A percentile compares a stretch with the other conserved stretches of the same genome.
These are phyloP conservation scores for Fraxinus platypoda DNA, from an alignment of 305 asterid species.

Conservation along the genomic window DNA sequence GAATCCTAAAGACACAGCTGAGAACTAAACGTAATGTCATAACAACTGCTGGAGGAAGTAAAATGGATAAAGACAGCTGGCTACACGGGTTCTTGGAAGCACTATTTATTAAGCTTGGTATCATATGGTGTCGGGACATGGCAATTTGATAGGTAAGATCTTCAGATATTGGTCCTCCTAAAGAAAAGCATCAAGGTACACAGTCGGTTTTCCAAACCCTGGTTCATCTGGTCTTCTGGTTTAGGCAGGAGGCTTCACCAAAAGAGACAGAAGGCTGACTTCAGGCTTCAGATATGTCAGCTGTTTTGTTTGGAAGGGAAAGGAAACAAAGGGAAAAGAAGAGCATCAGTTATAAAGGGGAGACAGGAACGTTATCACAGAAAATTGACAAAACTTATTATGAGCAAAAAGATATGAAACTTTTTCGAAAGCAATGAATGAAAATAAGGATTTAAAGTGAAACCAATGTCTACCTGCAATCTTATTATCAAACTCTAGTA, in stretches of 20 bases:
- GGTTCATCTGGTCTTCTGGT: constrained; percentile 93
- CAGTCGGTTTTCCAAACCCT: constrained; percentile 60
- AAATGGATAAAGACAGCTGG: constrained; percentile 52
- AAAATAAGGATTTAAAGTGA: constrained; percentile 29
- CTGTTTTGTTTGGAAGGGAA: constrained; percentile 44
- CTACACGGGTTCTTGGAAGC: constrained; percentile 63
- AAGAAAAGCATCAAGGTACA: constrained; percentile 81
- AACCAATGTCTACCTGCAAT: constrained; percentile 62
- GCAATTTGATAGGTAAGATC: constrained; percentile 67
- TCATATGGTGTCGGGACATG: constrained; percentile 59
- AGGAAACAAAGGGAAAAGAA: background rate
- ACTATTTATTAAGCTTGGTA: constrained; percentile 60
- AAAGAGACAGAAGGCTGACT: constrained; percentile 63
- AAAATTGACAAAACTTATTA: background rate
- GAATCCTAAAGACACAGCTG: constrained; percentile 37
- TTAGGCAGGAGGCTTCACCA: constrained; percentile 85
- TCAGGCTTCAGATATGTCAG: constrained; percentile 87
- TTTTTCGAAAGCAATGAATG: constrained; percentile 17
- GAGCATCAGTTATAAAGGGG: background rate
- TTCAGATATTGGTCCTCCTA: constrained; percentile 69
- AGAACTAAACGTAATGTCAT: constrained; percentile 31
- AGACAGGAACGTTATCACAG: background rate
- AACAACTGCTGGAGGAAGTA: constrained; percentile 44
- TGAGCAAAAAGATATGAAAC: background rate
- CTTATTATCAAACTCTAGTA: constrained; percentile 52